phyloP scores from a whole-genome alignment of 768 basidiomycete genomes.

The Nidularia sp. region DNA sequence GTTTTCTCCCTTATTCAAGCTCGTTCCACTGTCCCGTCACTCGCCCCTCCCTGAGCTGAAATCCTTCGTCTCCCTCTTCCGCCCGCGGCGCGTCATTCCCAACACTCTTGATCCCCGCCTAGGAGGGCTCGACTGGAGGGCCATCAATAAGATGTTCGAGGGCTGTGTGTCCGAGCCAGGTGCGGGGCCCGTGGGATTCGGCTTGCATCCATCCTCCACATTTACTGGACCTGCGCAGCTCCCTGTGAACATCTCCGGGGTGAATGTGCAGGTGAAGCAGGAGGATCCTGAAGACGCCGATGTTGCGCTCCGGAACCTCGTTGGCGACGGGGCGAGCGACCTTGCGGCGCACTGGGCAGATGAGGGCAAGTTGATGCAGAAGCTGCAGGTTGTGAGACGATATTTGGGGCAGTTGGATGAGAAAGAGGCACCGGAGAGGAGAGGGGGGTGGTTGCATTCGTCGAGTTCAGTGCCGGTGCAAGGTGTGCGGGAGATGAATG shows the following conservation, averaged over 20 bases:
- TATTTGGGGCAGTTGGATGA: slow-evolving; percentile 26
- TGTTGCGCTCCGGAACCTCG: slow-evolving; percentile 59
- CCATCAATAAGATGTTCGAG: slow-evolving; percentile 66
- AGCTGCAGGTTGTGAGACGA: slow-evolving; percentile 37
- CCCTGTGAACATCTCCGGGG: background rate
- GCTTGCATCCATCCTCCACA: slow-evolving; percentile 11
- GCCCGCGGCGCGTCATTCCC: slow-evolving; percentile 71
- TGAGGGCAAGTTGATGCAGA: slow-evolving; percentile 35
- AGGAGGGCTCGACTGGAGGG: slow-evolving; percentile 67
- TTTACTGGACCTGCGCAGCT: slow-evolving; percentile 1
- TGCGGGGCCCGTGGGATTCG: too few relatives aligned
- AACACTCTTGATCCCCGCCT: slow-evolving; percentile 62
- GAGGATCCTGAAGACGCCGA: slow-evolving; percentile 32
- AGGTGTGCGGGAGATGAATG: too few relatives aligned
- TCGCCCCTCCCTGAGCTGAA: slow-evolving; percentile 86
- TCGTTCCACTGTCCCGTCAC: slow-evolving; percentile 82
- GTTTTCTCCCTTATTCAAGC: slow-evolving; percentile 31
- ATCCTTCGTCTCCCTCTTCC: slow-evolving; percentile 76
- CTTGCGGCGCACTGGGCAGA: slow-evolving; percentile 55
- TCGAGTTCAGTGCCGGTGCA: too few relatives aligned
- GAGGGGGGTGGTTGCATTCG: too few relatives aligned
- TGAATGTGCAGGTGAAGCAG: slow-evolving; percentile 5
- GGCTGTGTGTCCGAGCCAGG: slow-evolving; percentile 34
- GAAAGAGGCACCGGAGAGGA: too few relatives aligned
- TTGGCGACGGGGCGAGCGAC: slow-evolving; percentile 46